phyloP scores from a whole-genome alignment of 2,329 filamentous ascomycete species.

The Fusarium proliferatum region DNA sequence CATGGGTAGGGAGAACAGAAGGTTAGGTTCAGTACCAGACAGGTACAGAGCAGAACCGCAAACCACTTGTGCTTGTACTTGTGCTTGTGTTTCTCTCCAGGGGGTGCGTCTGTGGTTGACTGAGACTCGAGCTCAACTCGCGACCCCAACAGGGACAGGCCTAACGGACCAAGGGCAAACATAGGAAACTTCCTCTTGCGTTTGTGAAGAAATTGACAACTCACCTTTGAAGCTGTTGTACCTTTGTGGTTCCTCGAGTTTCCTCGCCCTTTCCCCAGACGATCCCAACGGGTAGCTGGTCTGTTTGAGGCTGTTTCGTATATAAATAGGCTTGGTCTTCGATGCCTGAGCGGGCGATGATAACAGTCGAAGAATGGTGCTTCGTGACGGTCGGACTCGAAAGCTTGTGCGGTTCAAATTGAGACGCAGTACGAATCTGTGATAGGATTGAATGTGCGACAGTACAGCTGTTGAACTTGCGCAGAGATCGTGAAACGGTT shows the following conservation, averaged over 20 bases:
- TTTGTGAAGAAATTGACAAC: constrained; percentile 17
- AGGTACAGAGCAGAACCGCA: constrained; percentile 10
- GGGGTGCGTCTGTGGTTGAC: constrained; percentile 22
- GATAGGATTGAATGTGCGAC: background rate
- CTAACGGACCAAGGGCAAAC: constrained; percentile 42
- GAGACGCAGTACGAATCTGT: background rate
- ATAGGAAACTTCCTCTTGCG: constrained; percentile 18
- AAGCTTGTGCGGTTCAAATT: background rate
- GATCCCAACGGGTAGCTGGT: constrained; percentile 5
- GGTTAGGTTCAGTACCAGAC: background rate
- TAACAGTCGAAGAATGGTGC: background rate
- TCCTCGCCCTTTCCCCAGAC: constrained; percentile 11
- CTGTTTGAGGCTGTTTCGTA: background rate
- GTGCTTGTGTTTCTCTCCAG: background rate
- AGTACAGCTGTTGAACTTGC: constrained; percentile 1
- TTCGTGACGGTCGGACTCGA: background rate
- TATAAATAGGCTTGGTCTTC: constrained; percentile 1
- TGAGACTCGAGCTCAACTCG: constrained; percentile 23
- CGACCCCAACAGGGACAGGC: constrained; percentile 36
- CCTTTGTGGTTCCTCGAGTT: constrained; percentile 14
- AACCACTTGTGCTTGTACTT: background rate
- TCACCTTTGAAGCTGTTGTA: constrained; percentile 19
- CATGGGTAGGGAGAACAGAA: constrained; percentile 21
- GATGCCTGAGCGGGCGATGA: background rate
- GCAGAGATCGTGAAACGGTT: constrained; percentile 8